A percentile compares a stretch with the other conserved stretches of the same genome.
These are phyloP conservation scores for Agrocybe praecox DNA, from an alignment of 768 basidiomycete species.

Conservation along the genomic window DNA sequence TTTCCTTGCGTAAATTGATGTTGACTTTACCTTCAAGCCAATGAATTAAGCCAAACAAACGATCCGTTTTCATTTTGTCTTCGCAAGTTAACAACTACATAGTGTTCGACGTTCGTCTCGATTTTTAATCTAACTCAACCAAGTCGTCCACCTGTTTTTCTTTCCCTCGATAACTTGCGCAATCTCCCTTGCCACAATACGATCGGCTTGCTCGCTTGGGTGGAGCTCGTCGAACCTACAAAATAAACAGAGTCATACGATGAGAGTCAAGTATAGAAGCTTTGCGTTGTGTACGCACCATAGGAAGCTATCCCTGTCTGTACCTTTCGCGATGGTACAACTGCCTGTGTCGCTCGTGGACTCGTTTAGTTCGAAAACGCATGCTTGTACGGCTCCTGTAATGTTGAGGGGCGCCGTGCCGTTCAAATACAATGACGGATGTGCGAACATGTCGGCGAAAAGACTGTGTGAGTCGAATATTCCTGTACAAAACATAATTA, in stretches of 20 bases:
- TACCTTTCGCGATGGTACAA: conserved; percentile 42
- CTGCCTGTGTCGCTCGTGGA: conserved; percentile 21
- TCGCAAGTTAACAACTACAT: too few species aligned
- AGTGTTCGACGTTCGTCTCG: not conserved
- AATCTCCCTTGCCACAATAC: conserved; percentile 14
- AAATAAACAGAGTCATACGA: too few species aligned
- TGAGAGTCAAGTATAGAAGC: conserved; percentile 1
- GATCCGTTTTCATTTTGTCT: too few species aligned
- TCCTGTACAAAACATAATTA: conserved; percentile 30
- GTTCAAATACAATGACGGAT: conserved; percentile 58
- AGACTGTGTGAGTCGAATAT: conserved; percentile 64
- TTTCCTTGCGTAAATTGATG: too few species aligned
- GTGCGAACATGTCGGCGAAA: conserved; percentile 57
- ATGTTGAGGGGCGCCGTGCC: conserved; percentile 65
- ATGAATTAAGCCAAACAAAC: too few species aligned
- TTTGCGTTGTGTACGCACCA: conserved; percentile 46
- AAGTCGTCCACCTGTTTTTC: conserved; percentile 12
- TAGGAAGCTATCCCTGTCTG: conserved; percentile 57
- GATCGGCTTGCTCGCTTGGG: conserved; percentile 15
- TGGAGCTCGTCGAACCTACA: conserved; percentile 15
- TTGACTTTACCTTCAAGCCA: too few species aligned
- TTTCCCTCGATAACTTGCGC: conserved; percentile 15
- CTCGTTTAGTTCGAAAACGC: conserved; percentile 41
- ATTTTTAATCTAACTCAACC: conserved; percentile 7
- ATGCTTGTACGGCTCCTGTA: conserved; percentile 51